Evolutionary conservation across 129 eudicot genomes (phyloP).

Genomic region (Calendula officinalis): DNA sequence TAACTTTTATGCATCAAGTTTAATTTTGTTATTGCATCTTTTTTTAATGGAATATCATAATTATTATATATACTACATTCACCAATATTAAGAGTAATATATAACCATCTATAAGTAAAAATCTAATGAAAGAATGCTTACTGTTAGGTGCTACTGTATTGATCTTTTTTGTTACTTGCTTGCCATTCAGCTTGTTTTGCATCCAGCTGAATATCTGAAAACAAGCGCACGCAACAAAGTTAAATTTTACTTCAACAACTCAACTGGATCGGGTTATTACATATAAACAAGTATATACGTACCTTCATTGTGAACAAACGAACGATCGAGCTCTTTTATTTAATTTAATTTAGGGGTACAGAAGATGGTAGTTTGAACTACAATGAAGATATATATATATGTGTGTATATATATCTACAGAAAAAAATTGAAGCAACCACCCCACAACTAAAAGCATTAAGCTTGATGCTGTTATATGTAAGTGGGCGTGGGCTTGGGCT

Average conservation of each 20-base stretch:
- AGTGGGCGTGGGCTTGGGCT: too few species aligned
- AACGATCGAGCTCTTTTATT: neutral
- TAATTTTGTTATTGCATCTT: neutral
- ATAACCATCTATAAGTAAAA: neutral
- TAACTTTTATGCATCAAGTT: neutral
- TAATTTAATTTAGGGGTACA: neutral
- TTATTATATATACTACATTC: neutral
- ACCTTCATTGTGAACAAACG: constrained; percentile 31
- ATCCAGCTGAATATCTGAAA: constrained; percentile 70
- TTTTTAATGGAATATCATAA: constrained; percentile 3
- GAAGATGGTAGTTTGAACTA: neutral
- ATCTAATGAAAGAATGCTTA: constrained; percentile 23
- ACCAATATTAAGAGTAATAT: constrained; percentile 4
- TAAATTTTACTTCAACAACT: constrained; percentile 3
- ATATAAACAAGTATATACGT: neutral
- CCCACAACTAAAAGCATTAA: constrained; percentile 11
- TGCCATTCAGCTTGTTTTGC: constrained; percentile 56
- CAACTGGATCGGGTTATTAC: too few species aligned
- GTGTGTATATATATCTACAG: neutral
- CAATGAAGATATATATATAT: neutral
- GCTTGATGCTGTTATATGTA: constrained; percentile 16
- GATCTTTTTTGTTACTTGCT: constrained; percentile 34
- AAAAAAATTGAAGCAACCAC: constrained; percentile 4
- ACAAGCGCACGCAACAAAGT: neutral
- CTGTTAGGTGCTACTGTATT: constrained; percentile 26